A percentile compares a stretch with the other conserved stretches of the same genome.
Evolutionary conservation across 208 protist species (phyloP).

Genomic region (Paratrypanosoma confusum): DNA sequence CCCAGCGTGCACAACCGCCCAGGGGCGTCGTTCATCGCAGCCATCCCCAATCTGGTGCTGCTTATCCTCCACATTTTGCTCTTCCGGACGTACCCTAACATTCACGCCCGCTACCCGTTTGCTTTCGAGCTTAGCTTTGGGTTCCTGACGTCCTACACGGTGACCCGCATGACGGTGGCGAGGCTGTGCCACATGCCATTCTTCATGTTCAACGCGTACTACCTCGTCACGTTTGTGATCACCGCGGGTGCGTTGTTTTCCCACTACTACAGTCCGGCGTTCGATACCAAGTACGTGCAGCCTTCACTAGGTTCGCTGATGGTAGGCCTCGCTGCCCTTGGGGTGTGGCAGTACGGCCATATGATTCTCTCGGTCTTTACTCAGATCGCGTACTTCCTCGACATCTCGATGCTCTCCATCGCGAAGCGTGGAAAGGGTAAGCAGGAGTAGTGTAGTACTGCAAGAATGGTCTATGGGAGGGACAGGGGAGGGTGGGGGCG

Average conservation of each 20-base stretch:
- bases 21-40: constrained; percentile 18
- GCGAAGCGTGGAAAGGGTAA: constrained; percentile 11
- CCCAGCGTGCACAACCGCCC: constrained; percentile 20
- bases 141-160: constrained; percentile 54
- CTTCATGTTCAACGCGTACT: constrained; percentile 25
- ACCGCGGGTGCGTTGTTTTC: constrained; percentile 14
- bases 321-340: constrained; percentile 24
- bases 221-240: constrained; percentile 26
- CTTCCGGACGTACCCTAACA: constrained; percentile 22
- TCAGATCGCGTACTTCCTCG: constrained; percentile 33
- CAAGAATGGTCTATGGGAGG: no score
- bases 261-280: constrained; percentile 17
- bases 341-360: constrained; percentile 42
- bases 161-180: constrained; percentile 68
- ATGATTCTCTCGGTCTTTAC: constrained; percentile 60
- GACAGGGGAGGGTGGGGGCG: no score
- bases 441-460: constrained; percentile 22
- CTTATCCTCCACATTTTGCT: constrained; percentile 35
- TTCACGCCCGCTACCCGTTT: constrained; percentile 44
- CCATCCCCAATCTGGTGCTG: constrained; percentile 29
- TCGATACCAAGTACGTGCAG: constrained; percentile 18
- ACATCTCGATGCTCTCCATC: constrained; percentile 56
- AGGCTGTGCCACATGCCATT: constrained; percentile 68
- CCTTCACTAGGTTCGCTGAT: constrained; percentile 30
- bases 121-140: constrained; percentile 70